Conservation (phyloP, 2,329 filamentous ascomycete species). For the Venturia asperata region DNA sequence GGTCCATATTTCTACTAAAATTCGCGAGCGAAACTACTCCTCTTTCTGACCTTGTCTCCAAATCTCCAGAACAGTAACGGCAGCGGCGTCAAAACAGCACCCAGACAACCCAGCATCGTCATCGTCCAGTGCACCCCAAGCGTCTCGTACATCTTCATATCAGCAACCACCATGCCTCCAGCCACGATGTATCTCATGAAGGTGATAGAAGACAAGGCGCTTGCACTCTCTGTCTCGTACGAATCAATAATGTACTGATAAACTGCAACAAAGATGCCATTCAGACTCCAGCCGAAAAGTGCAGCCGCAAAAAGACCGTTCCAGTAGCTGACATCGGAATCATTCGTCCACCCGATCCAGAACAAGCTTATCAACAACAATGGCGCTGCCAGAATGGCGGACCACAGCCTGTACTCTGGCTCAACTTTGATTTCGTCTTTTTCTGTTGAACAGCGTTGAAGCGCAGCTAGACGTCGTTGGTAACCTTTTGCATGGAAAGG, state of each 20-base stretch:
- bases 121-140: constrained; percentile 39
- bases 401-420: constrained; percentile 33
- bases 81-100: constrained; percentile 28
- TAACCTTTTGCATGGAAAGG: constrained; percentile 29
- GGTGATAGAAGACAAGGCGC: constrained; percentile 34
- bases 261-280: constrained; percentile 38
- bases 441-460: constrained; percentile 36
- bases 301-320: constrained; percentile 38
- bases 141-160: constrained; percentile 34
- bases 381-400: constrained; percentile 38
- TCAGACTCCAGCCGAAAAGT: constrained; percentile 42
- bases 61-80: constrained; percentile 33
- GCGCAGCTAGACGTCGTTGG: constrained; percentile 35
- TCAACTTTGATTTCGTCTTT: constrained; percentile 25
- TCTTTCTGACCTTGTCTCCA: constrained; percentile 24
- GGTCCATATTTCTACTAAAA: neutral
- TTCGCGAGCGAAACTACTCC: neutral
- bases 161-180: constrained; percentile 36
- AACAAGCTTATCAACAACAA: constrained; percentile 43
- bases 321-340: constrained; percentile 39
- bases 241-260: constrained; percentile 34
- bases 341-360: constrained; percentile 46
- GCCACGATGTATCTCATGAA: constrained; percentile 31
- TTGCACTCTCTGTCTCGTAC: constrained; percentile 38
- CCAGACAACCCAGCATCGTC: constrained; percentile 35